Base-by-base conservation (phyloP, 139 green algal species). In the Chlamydomonas asymmetrica region DNA sequence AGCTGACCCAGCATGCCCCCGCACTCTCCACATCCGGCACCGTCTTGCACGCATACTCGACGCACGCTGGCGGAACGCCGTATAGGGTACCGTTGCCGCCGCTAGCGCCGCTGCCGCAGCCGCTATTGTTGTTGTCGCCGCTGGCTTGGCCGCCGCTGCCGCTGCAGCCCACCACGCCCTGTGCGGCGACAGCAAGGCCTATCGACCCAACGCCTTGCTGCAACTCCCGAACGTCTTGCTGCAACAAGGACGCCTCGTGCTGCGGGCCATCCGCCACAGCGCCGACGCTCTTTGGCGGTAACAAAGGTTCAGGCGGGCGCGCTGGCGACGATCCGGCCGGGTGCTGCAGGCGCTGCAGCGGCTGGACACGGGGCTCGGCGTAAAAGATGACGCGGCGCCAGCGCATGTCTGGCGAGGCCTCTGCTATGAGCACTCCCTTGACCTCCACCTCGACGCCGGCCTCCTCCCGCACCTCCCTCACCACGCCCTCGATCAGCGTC, bases 381-480 rank as follows among this genome's bases (percentile, higher is more conserved):
- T 62, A 60, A 41, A 86, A 86, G 29, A 83, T 81, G 23, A 86
- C 37, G 10, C 81, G 40, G 13, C 81, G 25, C 81, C 81, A 86
- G 0, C 13, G 0, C 25, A 66, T 60, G 13, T 22, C 59, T 3
- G 69, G 60, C 5, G 70, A 62, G 13, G 52, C 38, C 56, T 81
- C 66, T 0, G 80, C 1, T 0, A n/a, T 45, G 61, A 86, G 48
- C n/a, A 86, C 70, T 35, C 81, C 71, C 1, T n/a, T 71, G 3
- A 86, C n/a, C 54, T 64, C 65, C 5, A 86, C 61, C 61, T 73
- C 8, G 4, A 63, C 62, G 1, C 76, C 76, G 3, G 76, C 81
- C 81, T 86, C 81, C 56, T 86, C 81, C 25, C 31, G n/a, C 50
- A 43, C 67, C 72, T 86, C 81, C 23, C 75, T 41, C 13, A 73